A percentile compares a stretch with the other conserved stretches of the same genome.
phyloP scores from a whole-genome alignment of 2,329 filamentous ascomycete species.

The Aspergillus novoparasiticus region DNA sequence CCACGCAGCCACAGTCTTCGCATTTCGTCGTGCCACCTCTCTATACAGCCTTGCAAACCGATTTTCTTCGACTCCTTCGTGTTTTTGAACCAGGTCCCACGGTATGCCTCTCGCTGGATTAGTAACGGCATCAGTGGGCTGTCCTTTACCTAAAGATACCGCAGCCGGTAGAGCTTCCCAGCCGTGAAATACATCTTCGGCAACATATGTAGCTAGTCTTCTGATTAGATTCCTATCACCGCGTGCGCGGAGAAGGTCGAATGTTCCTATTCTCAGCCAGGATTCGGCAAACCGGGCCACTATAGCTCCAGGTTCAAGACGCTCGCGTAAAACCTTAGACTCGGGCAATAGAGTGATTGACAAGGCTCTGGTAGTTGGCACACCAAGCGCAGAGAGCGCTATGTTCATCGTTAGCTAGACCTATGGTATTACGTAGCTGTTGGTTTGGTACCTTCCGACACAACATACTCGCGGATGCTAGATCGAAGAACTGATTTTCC shows the following conservation, averaged over 20 bases:
- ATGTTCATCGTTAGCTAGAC: conserved; percentile 6
- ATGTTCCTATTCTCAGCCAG: conserved; percentile 93
- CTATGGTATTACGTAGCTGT: neutral
- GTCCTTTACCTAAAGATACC: conserved; percentile 47
- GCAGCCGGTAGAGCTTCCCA: conserved; percentile 79
- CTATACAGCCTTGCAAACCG: conserved; percentile 85
- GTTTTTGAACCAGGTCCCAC: conserved; percentile 66
- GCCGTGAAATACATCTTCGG: conserved; percentile 82
- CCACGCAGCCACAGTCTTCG: conserved; percentile 86
- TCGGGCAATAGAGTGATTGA: conserved; percentile 77
- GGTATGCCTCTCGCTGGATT: conserved; percentile 57
- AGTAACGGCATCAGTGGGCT: conserved; percentile 39
- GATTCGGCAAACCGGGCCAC: conserved; percentile 87
- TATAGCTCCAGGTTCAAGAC: conserved; percentile 85
- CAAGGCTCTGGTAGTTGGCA: conserved; percentile 84
- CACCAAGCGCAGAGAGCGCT: conserved; percentile 75
- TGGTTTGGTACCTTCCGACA: conserved; percentile 68
- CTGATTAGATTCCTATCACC: conserved; percentile 76
- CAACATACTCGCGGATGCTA: conserved; percentile 91
- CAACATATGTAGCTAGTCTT: conserved; percentile 77
- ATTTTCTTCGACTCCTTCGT: conserved; percentile 72
- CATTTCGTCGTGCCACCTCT: conserved; percentile 83
- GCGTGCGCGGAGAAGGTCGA: conserved; percentile 83
- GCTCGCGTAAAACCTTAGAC: conserved; percentile 74
- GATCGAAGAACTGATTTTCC: conserved; percentile 90